A percentile compares a stretch with the other conserved stretches of the same genome.
Evolutionary conservation across 2,329 filamentous ascomycete species (phyloP).

Genomic region (Fusarium tanahbumbuense): DNA sequence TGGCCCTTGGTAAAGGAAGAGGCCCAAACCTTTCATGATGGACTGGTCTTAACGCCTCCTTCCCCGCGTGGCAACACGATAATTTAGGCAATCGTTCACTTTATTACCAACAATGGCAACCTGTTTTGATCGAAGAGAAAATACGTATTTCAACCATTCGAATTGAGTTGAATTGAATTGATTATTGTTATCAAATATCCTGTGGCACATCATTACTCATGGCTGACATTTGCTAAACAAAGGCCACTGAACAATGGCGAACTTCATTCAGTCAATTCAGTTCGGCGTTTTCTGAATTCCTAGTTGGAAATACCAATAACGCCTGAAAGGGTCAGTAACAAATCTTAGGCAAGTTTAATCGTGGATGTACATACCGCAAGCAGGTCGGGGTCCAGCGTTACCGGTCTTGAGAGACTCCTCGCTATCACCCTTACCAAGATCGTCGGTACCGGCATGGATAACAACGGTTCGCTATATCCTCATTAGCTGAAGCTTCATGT

Average conservation of each 20-base stretch:
- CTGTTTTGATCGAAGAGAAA: background rate
- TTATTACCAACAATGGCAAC: background rate
- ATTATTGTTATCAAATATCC: constrained; percentile 33
- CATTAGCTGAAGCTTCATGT: constrained; percentile 4
- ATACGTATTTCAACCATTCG: background rate
- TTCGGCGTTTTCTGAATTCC: constrained; percentile 42
- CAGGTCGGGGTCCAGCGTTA: constrained; percentile 91
- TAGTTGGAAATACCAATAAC: constrained; percentile 90
- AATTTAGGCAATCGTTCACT: background rate
- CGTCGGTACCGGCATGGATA: constrained; percentile 93
- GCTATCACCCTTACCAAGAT: constrained; percentile 91
- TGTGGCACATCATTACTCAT: constrained; percentile 4
- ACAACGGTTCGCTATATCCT: constrained; percentile 86
- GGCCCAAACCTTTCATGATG: constrained; percentile 11
- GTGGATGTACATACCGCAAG: constrained; percentile 77
- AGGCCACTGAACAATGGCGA: background rate
- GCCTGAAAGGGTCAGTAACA: constrained; percentile 59
- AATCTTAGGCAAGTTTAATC: background rate
- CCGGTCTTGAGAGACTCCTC: constrained; percentile 99
- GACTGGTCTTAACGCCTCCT: constrained; percentile 8
- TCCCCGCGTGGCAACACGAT: constrained; percentile 12
- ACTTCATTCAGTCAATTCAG: constrained; percentile 13
- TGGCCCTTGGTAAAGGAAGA: constrained; percentile 15
- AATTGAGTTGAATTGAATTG: constrained; percentile 32
- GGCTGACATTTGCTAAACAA: background rate